Base-by-base conservation (phyloP, 1,284 basidiomycete species). In the Naganishia sp. region DNA sequence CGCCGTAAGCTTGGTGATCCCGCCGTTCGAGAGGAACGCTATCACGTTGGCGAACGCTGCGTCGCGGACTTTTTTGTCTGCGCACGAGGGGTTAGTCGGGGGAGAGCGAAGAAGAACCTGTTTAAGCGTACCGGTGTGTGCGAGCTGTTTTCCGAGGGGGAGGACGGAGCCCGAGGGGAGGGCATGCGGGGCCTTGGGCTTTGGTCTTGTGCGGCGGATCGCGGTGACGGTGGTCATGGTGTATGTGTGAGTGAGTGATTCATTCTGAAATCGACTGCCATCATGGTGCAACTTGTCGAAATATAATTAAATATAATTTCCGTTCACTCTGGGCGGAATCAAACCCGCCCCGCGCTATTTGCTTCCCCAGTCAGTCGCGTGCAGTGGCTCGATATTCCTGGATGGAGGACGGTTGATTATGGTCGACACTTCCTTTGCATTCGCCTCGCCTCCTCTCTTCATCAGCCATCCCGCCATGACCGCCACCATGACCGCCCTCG, bases 1-100 rank as follows among this genome's bases (percentile, higher is more conserved):
- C 50, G 50, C 66, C 7, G 53, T 43, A 25, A 66, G 53, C 31
- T 63, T 58, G 39, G 64, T 51, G 28, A 63, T 82, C 2, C 80
- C 79, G 9, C 86, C 81, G 67, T 87, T 83, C 0, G 89, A 90
- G 13, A 92, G 83, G 76, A 94, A 95, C 1, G 82, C 77, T 0
- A 87, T 82, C 2, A 97, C 84, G 64, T 85, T 86, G 74, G 88
- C 87, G 63, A 95, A 85, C 0, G 94, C 94, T 74, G 88, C 89
- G 80, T 97, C 94, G 64, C 94, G 86, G 3, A 86, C 90, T 77
- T 87, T 88, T 83, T 95, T 94, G 75, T 94, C 92, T 88, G 70
- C 17, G 49, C 39, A 25, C 67, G 65, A 54, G 49, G 39, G 21
- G 32, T 32, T 35, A 64, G 35, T 74, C 62, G 66, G 68, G 65